phyloP scores from a whole-genome alignment of 2,329 filamentous ascomycete species.

The Nannizzia gypsea region DNA sequence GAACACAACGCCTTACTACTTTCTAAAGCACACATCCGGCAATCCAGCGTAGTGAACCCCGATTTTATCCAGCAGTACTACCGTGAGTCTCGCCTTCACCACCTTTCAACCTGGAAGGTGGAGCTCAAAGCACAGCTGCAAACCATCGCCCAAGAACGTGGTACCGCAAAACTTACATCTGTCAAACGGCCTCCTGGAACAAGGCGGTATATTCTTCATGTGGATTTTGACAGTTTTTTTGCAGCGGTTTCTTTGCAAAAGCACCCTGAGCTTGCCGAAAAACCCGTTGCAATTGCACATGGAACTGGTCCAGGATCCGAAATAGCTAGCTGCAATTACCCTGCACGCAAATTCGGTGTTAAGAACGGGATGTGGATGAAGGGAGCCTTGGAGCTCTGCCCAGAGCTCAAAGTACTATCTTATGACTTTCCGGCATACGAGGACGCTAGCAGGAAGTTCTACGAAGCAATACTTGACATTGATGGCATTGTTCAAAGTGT shows the following conservation, averaged over 20 bases:
- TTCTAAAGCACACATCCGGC: conserved; percentile 70
- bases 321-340: conserved; percentile 96
- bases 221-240: conserved; percentile 98
- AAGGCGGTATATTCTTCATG: conserved; percentile 77
- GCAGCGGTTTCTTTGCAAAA: conserved; percentile 80
- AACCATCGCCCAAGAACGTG: conserved; percentile 60
- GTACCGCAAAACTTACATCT: conserved; percentile 31
- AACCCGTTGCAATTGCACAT: conserved; percentile 82
- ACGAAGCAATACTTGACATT: conserved; percentile 66
- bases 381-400: conserved; percentile 66
- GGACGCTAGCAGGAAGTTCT: conserved; percentile 77
- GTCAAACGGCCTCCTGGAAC: conserved; percentile 49
- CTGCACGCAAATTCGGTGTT: conserved; percentile 70
- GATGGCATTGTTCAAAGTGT: conserved; percentile 87
- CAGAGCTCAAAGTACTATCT: conserved; percentile 75
- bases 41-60: conserved; percentile 83
- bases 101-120: conserved; percentile 93
- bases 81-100: conserved; percentile 85
- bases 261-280: conserved; percentile 60
- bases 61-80: conserved; percentile 93
- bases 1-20: conserved; percentile 82
- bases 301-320: conserved; percentile 76
- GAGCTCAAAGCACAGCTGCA: conserved; percentile 85
- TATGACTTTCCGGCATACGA: conserved; percentile 96
- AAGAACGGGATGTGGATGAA: conserved; percentile 99